Percentiles rank a stretch among this genome's conserved stretches.
These are phyloP conservation scores for Corrigiola litoralis DNA, from an alignment of 179 eudicot genomes.

Conservation along the genomic window DNA sequence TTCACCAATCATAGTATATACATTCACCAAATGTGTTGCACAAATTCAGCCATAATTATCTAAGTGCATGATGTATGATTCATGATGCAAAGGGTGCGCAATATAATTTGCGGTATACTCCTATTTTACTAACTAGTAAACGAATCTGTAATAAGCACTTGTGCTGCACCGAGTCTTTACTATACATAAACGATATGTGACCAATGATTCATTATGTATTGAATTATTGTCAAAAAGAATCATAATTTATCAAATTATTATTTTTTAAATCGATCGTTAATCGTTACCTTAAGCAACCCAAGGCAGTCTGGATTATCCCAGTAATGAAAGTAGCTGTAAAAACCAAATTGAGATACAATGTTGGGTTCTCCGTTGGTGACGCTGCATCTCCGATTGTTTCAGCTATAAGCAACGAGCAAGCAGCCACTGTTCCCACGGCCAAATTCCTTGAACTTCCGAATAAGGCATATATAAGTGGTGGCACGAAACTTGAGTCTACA, in stretches of 20 bases:
- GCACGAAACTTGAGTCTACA: conserved; percentile 87
- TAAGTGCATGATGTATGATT: too few species aligned
- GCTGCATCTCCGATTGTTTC: conserved; percentile 44
- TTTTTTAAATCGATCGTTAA: background rate
- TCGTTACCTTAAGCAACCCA: conserved; percentile 66
- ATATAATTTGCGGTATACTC: too few species aligned
- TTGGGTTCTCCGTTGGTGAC: conserved; percentile 29
- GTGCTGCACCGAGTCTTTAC: too few species aligned
- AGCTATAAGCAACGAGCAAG: conserved; percentile 59
- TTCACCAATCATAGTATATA: too few species aligned
- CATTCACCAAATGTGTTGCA: too few species aligned
- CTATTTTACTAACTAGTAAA: too few species aligned
- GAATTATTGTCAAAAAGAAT: too few species aligned
- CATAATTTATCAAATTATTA: background rate
- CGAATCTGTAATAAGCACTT: too few species aligned
- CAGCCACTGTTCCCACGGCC: conserved; percentile 86
- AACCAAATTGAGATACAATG: conserved; percentile 52
- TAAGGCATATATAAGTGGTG: conserved; percentile 66
- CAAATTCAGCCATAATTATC: too few species aligned
- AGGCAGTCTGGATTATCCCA: conserved; percentile 52
- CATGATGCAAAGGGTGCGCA: too few species aligned
- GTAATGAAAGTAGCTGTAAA: conserved; percentile 69
- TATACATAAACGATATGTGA: too few species aligned
- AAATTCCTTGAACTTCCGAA: conserved; percentile 75
- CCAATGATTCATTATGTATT: too few species aligned